Base-by-base conservation (phyloP, 2,329 filamentous ascomycete genomes). In the Ceratocystis harringtonii region DNA sequence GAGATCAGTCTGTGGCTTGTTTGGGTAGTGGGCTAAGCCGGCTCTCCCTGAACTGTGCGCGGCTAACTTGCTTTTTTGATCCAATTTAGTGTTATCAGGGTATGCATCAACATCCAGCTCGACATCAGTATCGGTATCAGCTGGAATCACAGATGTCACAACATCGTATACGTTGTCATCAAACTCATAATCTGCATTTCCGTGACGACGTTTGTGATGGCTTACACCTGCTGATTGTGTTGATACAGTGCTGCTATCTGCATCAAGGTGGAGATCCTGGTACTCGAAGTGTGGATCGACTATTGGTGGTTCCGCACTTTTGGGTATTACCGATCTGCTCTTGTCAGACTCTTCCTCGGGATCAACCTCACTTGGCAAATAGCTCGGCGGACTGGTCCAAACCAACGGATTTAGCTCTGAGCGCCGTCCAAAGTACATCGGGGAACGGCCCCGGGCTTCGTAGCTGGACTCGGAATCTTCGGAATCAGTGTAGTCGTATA, bases 321-420 rank as follows among this genome's bases (percentile, higher is more conserved):
- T 62, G 25, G 22, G 10, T 28, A 32, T 57, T 32, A 17, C 52
- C 6, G 25, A 57, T 15, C 10, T 57, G 8, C 22, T 57, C 22
- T 15, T 28, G 8, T 15, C 52, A 15, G 25, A 25, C 8, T 44
- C 2, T 15, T 65, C 62, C 1, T 48, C 62, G 32, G 57, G 12
- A 3, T 41, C 62, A 32, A 67, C 30, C 36, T 62, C 66, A 62
- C 63, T 65, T 17, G 66, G 58, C 17, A 60, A 63, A 17, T 65
- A 43, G 62, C 66, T 67, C 15, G 66, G 66, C 36, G 66, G 66
- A 22, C 66, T 67, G 10, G 66, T 67, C 66, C 62, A 64, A 15
- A 67, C 66, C 17, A 67, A 43, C 7, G 66, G 66, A 45, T 67
- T 67, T 36, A 48, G 63, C 28, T 62, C 63, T 1, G 66, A 65